Percentiles rank a stretch among this genome's conserved stretches.
phyloP scores from a whole-genome alignment of 345 rosid genomes.

The Tarenaya hassleriana region DNA sequence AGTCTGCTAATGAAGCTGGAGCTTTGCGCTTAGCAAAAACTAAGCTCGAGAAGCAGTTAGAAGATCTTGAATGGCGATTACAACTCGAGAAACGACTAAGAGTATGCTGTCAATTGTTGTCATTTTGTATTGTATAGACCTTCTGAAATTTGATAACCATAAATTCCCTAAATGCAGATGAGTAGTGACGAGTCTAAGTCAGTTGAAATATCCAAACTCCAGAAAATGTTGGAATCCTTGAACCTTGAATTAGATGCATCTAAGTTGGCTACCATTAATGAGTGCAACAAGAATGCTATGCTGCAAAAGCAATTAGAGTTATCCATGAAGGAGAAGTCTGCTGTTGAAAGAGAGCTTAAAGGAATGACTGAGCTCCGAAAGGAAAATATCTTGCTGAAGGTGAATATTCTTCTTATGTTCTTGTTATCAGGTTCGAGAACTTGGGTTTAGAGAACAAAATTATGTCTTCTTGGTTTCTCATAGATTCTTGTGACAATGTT shows the following conservation, averaged over 20 bases:
- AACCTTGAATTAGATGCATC: slow-evolving; percentile 90
- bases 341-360: slow-evolving; percentile 62
- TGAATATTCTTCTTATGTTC: slow-evolving; percentile 23
- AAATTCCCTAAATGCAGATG: slow-evolving; percentile 40
- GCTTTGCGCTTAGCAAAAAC: slow-evolving; percentile 86
- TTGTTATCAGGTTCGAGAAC: slow-evolving; percentile 11
- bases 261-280: slow-evolving; percentile 75
- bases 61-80: slow-evolving; percentile 88
- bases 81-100: slow-evolving; percentile 85
- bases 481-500: slow-evolving; percentile 12
- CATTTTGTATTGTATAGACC: slow-evolving; percentile 16
- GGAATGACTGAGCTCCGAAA: slow-evolving; percentile 58
- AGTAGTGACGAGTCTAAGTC: slow-evolving; percentile 75
- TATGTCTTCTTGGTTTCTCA: slow-evolving; percentile 16
- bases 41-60: slow-evolving; percentile 91
- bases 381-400: slow-evolving; percentile 71
- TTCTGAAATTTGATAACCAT: slow-evolving; percentile 19
- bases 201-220: slow-evolving; percentile 68
- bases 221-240: slow-evolving; percentile 60
- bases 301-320: slow-evolving; percentile 75
- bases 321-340: slow-evolving; percentile 63
- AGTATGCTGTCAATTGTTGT: slow-evolving; percentile 40
- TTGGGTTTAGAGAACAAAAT: slow-evolving; percentile 15
- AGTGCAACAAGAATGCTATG: slow-evolving; percentile 81
- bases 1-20: slow-evolving; percentile 95